Percentiles rank a stretch among this genome's conserved stretches.
These are phyloP conservation scores for Diaporthe amygdali DNA, from an alignment of 2,329 filamentous ascomycete species.

Conservation along the genomic window DNA sequence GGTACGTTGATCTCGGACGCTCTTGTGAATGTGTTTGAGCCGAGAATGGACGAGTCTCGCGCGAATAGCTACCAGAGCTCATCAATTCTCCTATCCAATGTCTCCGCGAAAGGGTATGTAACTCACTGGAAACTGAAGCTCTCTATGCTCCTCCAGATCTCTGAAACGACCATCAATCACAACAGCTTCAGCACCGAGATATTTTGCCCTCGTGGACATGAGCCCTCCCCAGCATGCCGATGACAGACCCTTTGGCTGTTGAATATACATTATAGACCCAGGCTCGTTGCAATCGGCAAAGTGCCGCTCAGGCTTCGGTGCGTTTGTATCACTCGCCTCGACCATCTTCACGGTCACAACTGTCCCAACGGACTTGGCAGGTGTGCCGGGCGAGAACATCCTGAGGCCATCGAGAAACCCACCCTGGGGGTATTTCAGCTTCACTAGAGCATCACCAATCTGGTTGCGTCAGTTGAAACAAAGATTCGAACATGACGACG, in stretches of 20 bases:
- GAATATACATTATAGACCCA: conserved; percentile 27
- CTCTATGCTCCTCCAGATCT: background rate
- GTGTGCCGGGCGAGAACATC: conserved; percentile 16
- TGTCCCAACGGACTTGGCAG: conserved; percentile 13
- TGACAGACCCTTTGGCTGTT: conserved; percentile 27
- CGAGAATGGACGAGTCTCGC: background rate
- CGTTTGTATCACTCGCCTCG: conserved; percentile 19
- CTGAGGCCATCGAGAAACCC: conserved; percentile 25
- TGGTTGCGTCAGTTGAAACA: background rate
- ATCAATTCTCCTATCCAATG: background rate
- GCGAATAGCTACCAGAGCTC: background rate
- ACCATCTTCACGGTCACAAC: conserved; percentile 29
- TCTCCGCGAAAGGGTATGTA: background rate
- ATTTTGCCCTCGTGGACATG: conserved; percentile 29
- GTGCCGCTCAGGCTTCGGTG: conserved; percentile 22
- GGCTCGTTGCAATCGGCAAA: conserved; percentile 27
- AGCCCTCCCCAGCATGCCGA: conserved; percentile 29
- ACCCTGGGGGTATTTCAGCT: conserved; percentile 23
- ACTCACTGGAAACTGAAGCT: background rate
- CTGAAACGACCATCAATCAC: background rate
- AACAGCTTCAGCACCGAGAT: conserved; percentile 12
- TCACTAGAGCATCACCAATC: conserved; percentile 21
- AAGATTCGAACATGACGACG: too few relatives aligned
- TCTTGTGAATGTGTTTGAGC: background rate
- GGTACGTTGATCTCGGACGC: background rate